Conservation (phyloP, 208 protist species). For the Naegleria lovaniensis region DNA sequence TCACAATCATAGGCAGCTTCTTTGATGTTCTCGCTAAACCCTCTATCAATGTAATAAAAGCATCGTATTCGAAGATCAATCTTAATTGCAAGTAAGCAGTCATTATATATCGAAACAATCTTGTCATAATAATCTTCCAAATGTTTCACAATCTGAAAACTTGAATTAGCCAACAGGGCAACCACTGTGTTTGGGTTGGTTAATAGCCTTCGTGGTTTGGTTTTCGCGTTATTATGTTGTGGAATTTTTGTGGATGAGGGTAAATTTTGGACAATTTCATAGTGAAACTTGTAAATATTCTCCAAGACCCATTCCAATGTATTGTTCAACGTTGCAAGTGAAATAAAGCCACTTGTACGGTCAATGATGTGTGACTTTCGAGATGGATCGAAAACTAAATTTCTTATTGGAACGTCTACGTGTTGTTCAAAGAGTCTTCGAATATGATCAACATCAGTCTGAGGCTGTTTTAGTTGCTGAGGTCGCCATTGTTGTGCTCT, state of each 20-base stretch:
- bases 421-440: background rate
- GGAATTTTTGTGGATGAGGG: background rate
- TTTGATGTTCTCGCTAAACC: background rate
- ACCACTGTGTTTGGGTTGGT: background rate
- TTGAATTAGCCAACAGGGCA: too few species aligned
- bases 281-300: background rate
- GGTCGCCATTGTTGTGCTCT: background rate
- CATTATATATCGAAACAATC: background rate
- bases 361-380: background rate
- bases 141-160: background rate
- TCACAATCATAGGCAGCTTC: background rate
- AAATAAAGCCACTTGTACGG: background rate
- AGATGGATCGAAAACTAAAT: background rate
- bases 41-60: background rate
- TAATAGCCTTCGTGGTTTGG: background rate
- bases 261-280: background rate
- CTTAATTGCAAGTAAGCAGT: background rate
- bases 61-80: background rate
- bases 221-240: background rate
- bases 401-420: background rate
- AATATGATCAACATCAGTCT: background rate
- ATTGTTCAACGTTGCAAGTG: background rate
- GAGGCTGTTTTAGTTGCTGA: background rate
- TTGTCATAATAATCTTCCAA: background rate
- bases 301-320: constrained; percentile 10